phyloP scores from a whole-genome alignment of 805 yeast species.

The Candida pseudofarinosa region DNA sequence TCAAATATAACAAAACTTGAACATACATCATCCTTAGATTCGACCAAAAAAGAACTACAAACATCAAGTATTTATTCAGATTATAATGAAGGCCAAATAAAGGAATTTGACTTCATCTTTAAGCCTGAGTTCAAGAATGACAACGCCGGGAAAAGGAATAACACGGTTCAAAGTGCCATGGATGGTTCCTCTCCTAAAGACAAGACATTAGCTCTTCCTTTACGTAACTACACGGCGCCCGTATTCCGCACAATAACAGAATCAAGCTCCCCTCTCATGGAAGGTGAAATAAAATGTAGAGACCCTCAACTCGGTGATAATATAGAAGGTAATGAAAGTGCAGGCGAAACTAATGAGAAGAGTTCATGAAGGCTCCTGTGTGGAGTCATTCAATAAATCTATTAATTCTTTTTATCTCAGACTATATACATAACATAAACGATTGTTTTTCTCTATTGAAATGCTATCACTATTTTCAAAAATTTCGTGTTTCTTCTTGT shows the following conservation, averaged over 20 bases:
- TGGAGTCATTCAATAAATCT: not conserved
- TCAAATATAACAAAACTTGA: not conserved
- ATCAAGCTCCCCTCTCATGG: conserved; percentile 1
- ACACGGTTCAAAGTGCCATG: not conserved
- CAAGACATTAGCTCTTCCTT: not conserved
- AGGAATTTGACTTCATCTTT: not conserved
- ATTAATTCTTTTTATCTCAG: not conserved
- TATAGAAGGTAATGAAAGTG: no score
- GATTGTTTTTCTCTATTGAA: not conserved
- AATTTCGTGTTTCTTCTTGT: conserved; percentile 9
- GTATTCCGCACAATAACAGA: not conserved
- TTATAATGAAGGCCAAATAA: not conserved
- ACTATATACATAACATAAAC: not conserved
- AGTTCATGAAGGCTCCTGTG: no score
- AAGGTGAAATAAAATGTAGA: not conserved
- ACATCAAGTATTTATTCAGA: conserved; percentile 1
- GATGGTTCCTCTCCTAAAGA: not conserved
- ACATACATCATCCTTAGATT: not conserved
- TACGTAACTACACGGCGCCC: conserved; percentile 3
- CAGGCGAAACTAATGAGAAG: no score
- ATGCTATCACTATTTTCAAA: conserved; percentile 4
- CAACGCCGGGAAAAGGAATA: not conserved
- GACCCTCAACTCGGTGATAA: no score
- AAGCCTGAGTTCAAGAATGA: not conserved
- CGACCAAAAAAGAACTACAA: not conserved